Conservation (phyloP, 768 basidiomycete genomes). For the Leucosporidium scottii region DNA sequence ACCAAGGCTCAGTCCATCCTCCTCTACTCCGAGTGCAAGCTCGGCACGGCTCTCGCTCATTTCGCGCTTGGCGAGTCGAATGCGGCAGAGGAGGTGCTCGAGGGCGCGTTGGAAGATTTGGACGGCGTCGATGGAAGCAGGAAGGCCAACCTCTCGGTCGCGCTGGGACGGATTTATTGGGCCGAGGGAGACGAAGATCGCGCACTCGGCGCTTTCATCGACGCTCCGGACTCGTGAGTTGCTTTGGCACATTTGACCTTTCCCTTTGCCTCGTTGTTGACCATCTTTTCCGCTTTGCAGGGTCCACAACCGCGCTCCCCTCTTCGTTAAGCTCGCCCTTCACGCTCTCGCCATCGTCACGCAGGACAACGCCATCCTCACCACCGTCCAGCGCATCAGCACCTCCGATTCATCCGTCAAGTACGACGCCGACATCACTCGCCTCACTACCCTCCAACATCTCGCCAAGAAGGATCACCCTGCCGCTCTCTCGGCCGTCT, state of each 20-base stretch:
- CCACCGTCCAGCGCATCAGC: background rate
- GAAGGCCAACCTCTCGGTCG: conserved; percentile 8
- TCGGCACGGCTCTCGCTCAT: conserved; percentile 66
- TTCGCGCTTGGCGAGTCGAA: conserved; percentile 60
- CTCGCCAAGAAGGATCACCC: conserved; percentile 8
- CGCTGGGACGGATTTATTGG: conserved; percentile 13
- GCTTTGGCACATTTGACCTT: background rate
- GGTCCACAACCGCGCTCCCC: conserved; percentile 6
- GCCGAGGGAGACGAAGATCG: conserved; percentile 24
- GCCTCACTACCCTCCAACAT: conserved; percentile 5
- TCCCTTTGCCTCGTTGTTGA: background rate
- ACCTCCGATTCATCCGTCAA: conserved; percentile 8
- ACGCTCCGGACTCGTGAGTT: conserved; percentile 21
- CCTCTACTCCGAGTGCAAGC: conserved; percentile 39
- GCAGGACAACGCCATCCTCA: conserved; percentile 12
- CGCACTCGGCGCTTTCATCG: conserved; percentile 9
- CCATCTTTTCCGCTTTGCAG: background rate
- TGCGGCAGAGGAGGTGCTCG: conserved; percentile 59
- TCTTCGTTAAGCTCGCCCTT: conserved; percentile 21
- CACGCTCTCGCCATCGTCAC: conserved; percentile 23
- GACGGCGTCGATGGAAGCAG: conserved; percentile 28
- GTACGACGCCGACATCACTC: conserved; percentile 15
- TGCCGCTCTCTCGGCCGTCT: conserved; percentile 8
- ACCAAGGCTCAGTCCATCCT: conserved; percentile 8
- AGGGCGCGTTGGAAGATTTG: conserved; percentile 56